Conservation (phyloP, 129 eudicot species). For the Ambrosia artemisiifolia region DNA sequence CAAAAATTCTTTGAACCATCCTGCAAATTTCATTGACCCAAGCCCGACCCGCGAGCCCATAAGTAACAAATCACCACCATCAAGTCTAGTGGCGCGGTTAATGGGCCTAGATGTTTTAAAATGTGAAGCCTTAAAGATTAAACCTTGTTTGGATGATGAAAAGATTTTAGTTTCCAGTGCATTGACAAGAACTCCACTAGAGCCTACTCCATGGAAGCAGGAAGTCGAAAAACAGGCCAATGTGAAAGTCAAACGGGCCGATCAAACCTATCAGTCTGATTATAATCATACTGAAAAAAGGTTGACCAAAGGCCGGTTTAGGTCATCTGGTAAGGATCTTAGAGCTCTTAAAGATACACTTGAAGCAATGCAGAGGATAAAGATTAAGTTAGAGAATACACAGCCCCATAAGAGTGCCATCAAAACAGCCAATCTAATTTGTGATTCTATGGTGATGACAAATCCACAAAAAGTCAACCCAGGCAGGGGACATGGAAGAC, state of each 20-base stretch:
- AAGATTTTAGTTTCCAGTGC: conserved; percentile 17
- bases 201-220: conserved; percentile 85
- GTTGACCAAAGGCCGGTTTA: conserved; percentile 71
- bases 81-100: conserved; percentile 71
- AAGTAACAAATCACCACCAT: conserved; percentile 54
- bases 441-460: conserved; percentile 29
- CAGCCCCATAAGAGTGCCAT: conserved; percentile 7
- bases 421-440: conserved; percentile 19
- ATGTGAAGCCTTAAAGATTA: conserved; percentile 23
- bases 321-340: conserved; percentile 86
- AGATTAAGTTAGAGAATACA: conserved; percentile 38
- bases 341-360: conserved; percentile 93
- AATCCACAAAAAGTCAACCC: conserved; percentile 33
- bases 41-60: conserved; percentile 47
- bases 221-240: background rate
- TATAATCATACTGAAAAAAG: conserved; percentile 72
- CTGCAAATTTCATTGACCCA: conserved; percentile 15
- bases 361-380: conserved; percentile 73
- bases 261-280: conserved; percentile 45
- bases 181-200: conserved; percentile 43
- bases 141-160: conserved; percentile 29
- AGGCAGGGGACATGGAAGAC: conserved; percentile 12
- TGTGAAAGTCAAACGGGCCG: conserved; percentile 25
- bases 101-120: conserved; percentile 80
- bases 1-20: conserved; percentile 41